phyloP scores from a whole-genome alignment of 2,329 filamentous ascomycete species.

The Colletotrichum godetiae region DNA sequence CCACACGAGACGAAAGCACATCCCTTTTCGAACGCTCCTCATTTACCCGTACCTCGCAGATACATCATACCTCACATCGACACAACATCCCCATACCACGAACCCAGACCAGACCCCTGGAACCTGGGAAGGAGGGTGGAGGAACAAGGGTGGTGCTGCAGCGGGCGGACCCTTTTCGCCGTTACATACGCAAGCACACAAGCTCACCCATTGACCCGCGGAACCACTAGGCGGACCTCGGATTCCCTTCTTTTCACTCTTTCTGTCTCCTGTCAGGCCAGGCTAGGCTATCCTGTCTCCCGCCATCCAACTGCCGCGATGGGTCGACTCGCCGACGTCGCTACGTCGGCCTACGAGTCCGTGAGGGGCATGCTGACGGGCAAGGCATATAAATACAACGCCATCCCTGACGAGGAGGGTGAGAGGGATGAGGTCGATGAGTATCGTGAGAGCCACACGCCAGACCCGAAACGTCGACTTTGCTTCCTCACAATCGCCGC shows the following conservation, averaged over 20 bases:
- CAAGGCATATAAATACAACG: conserved; percentile 43
- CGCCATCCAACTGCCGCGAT: conserved; percentile 10
- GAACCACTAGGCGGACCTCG: conserved; percentile 5
- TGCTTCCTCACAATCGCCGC: conserved; percentile 38
- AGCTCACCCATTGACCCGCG: conserved; percentile 4
- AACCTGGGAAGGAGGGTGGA: background rate
- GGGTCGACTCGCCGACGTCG: conserved; percentile 29
- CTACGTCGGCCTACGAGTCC: conserved; percentile 29
- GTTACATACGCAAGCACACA: conserved; percentile 4
- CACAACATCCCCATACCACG: background rate
- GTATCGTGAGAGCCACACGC: conserved; percentile 17
- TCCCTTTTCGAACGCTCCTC: background rate
- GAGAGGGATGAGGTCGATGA: conserved; percentile 29
- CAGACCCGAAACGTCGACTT: conserved; percentile 36
- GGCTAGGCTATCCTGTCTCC: background rate
- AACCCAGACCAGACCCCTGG: conserved; percentile 1
- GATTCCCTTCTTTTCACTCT: background rate
- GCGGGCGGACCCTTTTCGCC: background rate
- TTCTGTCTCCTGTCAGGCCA: background rate
- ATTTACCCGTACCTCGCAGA: background rate
- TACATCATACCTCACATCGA: conserved; percentile 12
- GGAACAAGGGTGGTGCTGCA: conserved; percentile 15
- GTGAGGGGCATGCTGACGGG: conserved; percentile 36
- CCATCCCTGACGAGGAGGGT: conserved; percentile 38
- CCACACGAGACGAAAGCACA: conserved; percentile 2